Evolutionary conservation across 2,329 filamentous ascomycete species (phyloP).

Genomic region (Cryphonectria carpinicola): DNA sequence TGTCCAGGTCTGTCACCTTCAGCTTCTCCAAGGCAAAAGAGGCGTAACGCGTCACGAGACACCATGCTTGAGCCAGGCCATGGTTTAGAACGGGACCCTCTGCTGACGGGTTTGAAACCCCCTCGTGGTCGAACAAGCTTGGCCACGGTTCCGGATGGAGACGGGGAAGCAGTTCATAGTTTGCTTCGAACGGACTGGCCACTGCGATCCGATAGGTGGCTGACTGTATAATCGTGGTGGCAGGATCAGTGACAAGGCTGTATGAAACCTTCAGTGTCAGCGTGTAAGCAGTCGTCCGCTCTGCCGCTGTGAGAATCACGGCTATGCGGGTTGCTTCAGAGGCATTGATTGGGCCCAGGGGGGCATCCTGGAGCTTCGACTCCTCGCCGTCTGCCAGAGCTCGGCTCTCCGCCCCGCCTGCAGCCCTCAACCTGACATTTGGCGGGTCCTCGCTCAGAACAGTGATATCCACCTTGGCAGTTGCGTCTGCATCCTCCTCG

Average conservation of each 20-base stretch:
- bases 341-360: conserved; percentile 52
- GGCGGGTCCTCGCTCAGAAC: conserved; percentile 64
- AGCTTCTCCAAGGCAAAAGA: conserved; percentile 79
- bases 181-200: conserved; percentile 86
- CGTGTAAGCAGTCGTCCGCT: conserved; percentile 61
- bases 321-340: conserved; percentile 48
- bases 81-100: conserved; percentile 30
- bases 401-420: conserved; percentile 39
- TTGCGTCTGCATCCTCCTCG: conserved; percentile 78
- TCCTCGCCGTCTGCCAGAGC: conserved; percentile 39
- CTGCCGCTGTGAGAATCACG: conserved; percentile 55
- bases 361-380: conserved; percentile 46
- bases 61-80: conserved; percentile 83
- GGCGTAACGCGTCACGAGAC: conserved; percentile 70
- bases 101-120: conserved; percentile 40
- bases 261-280: conserved; percentile 77
- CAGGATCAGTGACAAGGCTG: conserved; percentile 75
- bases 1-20: conserved; percentile 62
- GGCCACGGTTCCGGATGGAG: conserved; percentile 83
- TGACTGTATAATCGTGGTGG: conserved; percentile 79
- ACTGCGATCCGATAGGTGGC: conserved; percentile 71
- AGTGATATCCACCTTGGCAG: conserved; percentile 70
- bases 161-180: conserved; percentile 82
- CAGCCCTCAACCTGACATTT: conserved; percentile 46
- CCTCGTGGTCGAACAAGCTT: conserved; percentile 74